These are phyloP conservation scores for Dianthus caryophyllus DNA, from an alignment of 148 eudicot species.

Conservation along the genomic window DNA sequence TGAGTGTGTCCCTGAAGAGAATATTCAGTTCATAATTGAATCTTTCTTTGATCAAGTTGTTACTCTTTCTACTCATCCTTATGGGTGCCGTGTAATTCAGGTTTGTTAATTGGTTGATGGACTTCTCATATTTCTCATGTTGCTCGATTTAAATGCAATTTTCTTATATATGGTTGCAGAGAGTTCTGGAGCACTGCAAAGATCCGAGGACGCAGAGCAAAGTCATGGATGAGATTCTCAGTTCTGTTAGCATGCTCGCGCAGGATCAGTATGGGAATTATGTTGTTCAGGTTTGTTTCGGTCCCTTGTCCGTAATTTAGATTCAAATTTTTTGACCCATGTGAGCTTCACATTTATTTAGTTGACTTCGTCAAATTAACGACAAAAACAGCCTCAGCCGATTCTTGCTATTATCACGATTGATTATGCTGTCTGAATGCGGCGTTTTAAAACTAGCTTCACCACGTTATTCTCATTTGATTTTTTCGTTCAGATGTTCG, in stretches of 20 bases:
- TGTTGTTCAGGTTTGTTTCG: slow-evolving; percentile 78
- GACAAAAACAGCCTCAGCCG: too few species aligned
- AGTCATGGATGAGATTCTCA: slow-evolving; percentile 92
- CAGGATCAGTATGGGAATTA: slow-evolving; percentile 99
- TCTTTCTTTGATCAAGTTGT: slow-evolving; percentile 96
- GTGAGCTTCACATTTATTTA: background rate
- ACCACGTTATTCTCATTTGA: too few species aligned
- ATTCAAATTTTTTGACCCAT: background rate
- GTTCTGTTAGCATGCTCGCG: slow-evolving; percentile 85
- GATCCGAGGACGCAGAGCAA: slow-evolving; percentile 75
- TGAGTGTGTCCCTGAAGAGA: slow-evolving; percentile 94
- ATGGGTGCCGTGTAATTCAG: slow-evolving; percentile 99
- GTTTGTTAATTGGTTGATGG: slow-evolving; percentile 27
- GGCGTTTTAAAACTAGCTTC: too few species aligned
- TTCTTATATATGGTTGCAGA: slow-evolving; percentile 38
- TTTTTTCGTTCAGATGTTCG: background rate
- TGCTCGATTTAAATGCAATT: background rate
- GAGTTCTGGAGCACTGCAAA: slow-evolving; percentile 86
- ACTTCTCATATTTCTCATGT: background rate
- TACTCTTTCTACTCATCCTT: slow-evolving; percentile 94
- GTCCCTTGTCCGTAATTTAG: background rate
- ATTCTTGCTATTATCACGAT: too few species aligned
- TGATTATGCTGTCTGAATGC: too few species aligned
- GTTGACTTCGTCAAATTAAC: background rate
- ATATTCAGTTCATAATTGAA: slow-evolving; percentile 75